Percentiles rank a stretch among this genome's conserved stretches.
These are phyloP conservation scores for Fusarium floridanum DNA, from an alignment of 2,329 filamentous ascomycete species.

Conservation along the genomic window DNA sequence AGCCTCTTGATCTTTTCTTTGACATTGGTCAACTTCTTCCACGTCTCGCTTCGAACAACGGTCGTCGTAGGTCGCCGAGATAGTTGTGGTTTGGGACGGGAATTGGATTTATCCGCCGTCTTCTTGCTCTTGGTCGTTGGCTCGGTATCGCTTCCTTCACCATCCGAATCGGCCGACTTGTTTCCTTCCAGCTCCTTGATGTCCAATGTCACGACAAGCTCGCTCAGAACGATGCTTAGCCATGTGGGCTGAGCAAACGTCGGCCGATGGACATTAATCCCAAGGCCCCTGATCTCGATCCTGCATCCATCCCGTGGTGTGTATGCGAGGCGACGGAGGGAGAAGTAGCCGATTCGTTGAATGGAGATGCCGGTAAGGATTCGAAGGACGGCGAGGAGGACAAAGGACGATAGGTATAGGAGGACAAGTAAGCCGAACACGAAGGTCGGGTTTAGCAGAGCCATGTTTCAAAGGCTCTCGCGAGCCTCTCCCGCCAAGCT, in stretches of 20 bases:
- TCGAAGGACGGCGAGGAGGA: slow-evolving; percentile 91
- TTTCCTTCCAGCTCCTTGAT: slow-evolving; percentile 72
- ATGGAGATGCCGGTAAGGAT: slow-evolving; percentile 96
- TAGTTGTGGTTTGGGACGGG: slow-evolving; percentile 36
- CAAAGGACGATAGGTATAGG: slow-evolving; percentile 90
- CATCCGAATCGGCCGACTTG: slow-evolving; percentile 49
- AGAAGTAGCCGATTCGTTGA: slow-evolving; percentile 93
- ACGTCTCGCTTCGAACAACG: slow-evolving; percentile 75
- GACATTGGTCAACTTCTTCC: slow-evolving; percentile 80
- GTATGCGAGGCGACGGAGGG: slow-evolving; percentile 90
- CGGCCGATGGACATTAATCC: slow-evolving; percentile 89
- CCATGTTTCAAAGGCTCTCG: slow-evolving; percentile 61
- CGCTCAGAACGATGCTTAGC: slow-evolving; percentile 89
- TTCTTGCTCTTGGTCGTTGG: slow-evolving; percentile 44
- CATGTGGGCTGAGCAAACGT: slow-evolving; percentile 98
- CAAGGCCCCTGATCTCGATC: slow-evolving; percentile 89
- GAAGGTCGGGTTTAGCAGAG: slow-evolving; percentile 81
- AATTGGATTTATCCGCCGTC: slow-evolving; percentile 42
- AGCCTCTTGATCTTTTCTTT: slow-evolving; percentile 90
- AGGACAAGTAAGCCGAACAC: slow-evolving; percentile 87
- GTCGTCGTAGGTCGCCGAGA: slow-evolving; percentile 26
- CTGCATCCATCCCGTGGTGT: slow-evolving; percentile 89
- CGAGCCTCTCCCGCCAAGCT: slow-evolving; percentile 45
- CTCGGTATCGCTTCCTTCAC: slow-evolving; percentile 46
- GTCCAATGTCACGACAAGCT: slow-evolving; percentile 87